Conservation (phyloP, 768 basidiomycete species). For the Chalciporus pseudorubinellus region DNA sequence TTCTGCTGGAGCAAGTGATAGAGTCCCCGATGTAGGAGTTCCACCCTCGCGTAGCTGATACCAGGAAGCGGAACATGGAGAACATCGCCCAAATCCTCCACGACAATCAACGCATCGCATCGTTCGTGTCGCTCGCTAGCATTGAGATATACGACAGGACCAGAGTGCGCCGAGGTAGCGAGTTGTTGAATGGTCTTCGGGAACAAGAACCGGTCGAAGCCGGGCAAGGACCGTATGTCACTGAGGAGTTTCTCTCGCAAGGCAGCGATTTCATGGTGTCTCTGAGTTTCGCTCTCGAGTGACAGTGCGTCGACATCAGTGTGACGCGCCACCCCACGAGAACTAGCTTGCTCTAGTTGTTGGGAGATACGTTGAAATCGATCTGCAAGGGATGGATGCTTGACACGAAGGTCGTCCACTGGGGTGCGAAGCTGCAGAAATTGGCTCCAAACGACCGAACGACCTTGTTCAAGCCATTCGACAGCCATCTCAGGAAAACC, state of each 20-base stretch:
- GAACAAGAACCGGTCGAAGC: slow-evolving; percentile 22
- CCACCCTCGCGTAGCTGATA: not conserved
- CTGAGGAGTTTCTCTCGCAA: slow-evolving; percentile 15
- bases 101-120: no score
- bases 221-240: slow-evolving; percentile 15
- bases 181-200: slow-evolving; percentile 7
- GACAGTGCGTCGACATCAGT: no score
- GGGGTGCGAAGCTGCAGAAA: slow-evolving; percentile 6
- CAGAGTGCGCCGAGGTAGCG: not conserved
- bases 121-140: no score
- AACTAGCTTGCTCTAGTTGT: not conserved
- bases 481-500: not conserved
- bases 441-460: slow-evolving; percentile 1
- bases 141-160: no score
- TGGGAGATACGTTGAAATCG: not conserved
- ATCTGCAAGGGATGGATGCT: not conserved
- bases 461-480: slow-evolving; percentile 6
- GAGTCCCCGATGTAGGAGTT: not conserved
- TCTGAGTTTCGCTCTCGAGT: slow-evolving; percentile 15
- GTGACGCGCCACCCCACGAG: not conserved
- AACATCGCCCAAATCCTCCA: no score
- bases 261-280: slow-evolving; percentile 9
- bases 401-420: not conserved
- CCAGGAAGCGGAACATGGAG: not conserved
- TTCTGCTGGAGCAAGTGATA: not conserved